Evolutionary conservation across 202 grass and related monocot species (phyloP), one percentile per base, ranked within the genome.

Genomic region (Setaria viridis): DNA sequence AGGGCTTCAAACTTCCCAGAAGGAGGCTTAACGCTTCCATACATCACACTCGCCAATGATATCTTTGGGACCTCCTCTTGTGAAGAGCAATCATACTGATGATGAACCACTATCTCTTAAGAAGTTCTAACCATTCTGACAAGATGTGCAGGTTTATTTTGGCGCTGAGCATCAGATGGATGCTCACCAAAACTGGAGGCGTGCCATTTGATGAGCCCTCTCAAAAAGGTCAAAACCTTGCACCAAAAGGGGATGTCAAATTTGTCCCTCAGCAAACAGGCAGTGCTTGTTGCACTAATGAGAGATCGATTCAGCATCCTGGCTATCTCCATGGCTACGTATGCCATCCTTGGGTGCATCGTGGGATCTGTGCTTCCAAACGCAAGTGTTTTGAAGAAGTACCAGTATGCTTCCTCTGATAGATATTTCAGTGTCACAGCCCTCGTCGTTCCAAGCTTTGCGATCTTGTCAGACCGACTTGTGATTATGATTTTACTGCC

Each of bases 401-500:
- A 48, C 46, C 46, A 48, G 10, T 48, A 48, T 48, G 46, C 46
- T 48, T 48, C 46, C 2, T 48, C 2, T 0, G 46, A 48, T 7
- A 48, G 46, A 48, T 48, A 48, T 48, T 48, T 48, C 46, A 48
- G 8, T 11, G 46, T 11, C 11, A 48, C 10, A 11, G 10, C 9
- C 8, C 9, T 48, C 46, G 46, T 48, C 2, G 46, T 48, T 48
- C 46, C 46, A 49, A 72, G 58, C 7, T 46, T 72, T 9, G 3
- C 17, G 39, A 72, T 34, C 32, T 35, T 72, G 7, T 70, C 34
- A 6, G 34, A 69, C 14, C 12, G 9, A 13, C 65, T 70, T 57
- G 49, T 58, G 19, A 60, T 58, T 82, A 82, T 72, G 14, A 82
- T n/a, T 16, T 72, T 82, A 33, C 54, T 72, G 13, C 21, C 54